Base-by-base conservation (phyloP, 2,329 filamentous ascomycete genomes). In the Monilinia fructicola region DNA sequence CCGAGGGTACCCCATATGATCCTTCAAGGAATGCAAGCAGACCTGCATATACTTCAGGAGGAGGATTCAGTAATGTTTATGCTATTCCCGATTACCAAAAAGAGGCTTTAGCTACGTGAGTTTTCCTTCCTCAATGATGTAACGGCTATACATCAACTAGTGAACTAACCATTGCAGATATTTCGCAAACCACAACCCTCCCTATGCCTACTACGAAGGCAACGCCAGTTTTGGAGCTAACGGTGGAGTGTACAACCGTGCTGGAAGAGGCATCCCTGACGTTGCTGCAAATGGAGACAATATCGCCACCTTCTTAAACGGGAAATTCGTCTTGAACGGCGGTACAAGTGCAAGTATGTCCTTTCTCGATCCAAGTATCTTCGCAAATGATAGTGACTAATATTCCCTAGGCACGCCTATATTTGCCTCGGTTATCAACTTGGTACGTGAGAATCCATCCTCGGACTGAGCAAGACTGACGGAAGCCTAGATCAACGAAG, bases 21-120 rank as follows among this genome's bases (percentile, higher is more conserved):
- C 54, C 48, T 11, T 62, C 50, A 66, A 77, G 81, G 67, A 79
- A 77, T 4, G 75, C 96, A 50, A 66, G 55, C 18, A 14, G 3
- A 18, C 11, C 18, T 52, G 55, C 62, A 79, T 85, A 96, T 75
- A 92, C 93, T 80, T 88, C 85, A n/a, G 87, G 87, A 14, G 80
- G 87, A 64, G 91, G 94, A 75, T 95, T 93, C 75, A 87, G 88
- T 26, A 80, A 71, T 81, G 83, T 74, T 71, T 82, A 54, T 80
- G 81, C 4, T 1, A 72, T 80, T 9, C 82, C 83, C 0, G 71
- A 73, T n/a, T 85, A 84, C 73, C 83, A 85, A 68, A 73, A 76
- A 21, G 68, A 72, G 3, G 70, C 72, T 5, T 60, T 76, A 9
- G 67, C 69, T 3, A 28, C 65, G 40, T 61, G 46, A 16, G 52